Base-by-base conservation (phyloP, 129 eudicot species). In the Escallonia herrerae region DNA sequence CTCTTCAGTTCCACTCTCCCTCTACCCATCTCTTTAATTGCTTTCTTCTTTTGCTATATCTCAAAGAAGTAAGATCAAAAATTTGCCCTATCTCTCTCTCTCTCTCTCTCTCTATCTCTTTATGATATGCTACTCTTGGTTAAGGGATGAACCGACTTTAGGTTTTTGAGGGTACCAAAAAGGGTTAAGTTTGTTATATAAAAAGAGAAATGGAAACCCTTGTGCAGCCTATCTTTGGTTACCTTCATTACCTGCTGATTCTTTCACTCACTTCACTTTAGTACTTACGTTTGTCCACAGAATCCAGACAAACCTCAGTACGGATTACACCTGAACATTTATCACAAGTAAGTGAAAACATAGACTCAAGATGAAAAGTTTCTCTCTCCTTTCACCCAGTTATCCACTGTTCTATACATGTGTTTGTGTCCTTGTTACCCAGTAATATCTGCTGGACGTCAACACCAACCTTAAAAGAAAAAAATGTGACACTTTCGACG, bases 1-100 rank as follows among this genome's bases (percentile, higher is more conserved):
- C 90, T 84, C 86, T 84, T 84, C 48, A 84, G 62, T 65, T 77
- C 83, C 12, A 84, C 90, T 74, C 77, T 84, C 76, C 86, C 90
- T 77, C 90, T 84, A 41, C 90, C 90, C 90, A 79, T 81, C 67
- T 78, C 63, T 62, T 15, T 72, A 59, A 76, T 52, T 63, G 33
- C 33, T 22, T 22, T 22, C 33, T 22, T 22, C 33, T 22, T 22
- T 22, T 22, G 33, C 33, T 22, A 22, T 22, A 22, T 22, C 33
- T 22, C 33, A 22, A 22, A 22, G 33, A 22, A 22, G 33, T 22
- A 22, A 22, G 33, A 22, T 22, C 0, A 22, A 22, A 22, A 22
- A 22, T 1, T 22, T 68, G 49, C 64, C 51, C 15, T 70, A 53
- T 62, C 38, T 63, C 45, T 47, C 60, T n/a, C n/a, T n/a, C n/a